A percentile compares a stretch with the other conserved stretches of the same genome.
These are phyloP conservation scores for Coemansia sp. DNA, from an alignment of 192 early-diverging fungal species.

Conservation along the genomic window DNA sequence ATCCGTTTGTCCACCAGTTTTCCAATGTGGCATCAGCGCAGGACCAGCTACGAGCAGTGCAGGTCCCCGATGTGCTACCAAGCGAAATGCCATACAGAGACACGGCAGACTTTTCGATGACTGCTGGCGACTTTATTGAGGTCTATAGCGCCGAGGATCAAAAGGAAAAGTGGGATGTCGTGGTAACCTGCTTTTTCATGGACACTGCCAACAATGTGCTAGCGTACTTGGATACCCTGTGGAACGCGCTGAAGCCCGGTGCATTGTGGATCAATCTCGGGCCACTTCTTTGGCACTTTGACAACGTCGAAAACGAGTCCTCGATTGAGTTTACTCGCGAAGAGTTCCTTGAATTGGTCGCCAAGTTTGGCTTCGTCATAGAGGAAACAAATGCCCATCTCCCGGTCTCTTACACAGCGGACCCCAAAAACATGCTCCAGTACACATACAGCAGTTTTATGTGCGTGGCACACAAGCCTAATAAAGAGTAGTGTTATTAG, in stretches of 20 bases:
- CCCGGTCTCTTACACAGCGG: conserved; percentile 69
- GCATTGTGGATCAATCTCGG: conserved; percentile 87
- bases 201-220: conserved; percentile 94
- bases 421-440: conserved; percentile 75
- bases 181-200: conserved; percentile 96
- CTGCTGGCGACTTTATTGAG: conserved; percentile 95
- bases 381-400: conserved; percentile 60
- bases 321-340: conserved; percentile 88
- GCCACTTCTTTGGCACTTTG: conserved; percentile 92
- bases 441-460: conserved; percentile 70
- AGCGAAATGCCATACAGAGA: conserved; percentile 33
- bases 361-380: conserved; percentile 69
- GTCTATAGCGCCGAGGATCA: conserved; percentile 70
- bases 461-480: conserved; percentile 44
- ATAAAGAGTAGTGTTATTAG: conserved; percentile 1
- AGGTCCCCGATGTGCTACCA: conserved; percentile 83
- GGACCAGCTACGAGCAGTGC: conserved; percentile 65
- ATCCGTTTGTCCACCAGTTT: conserved; percentile 92
- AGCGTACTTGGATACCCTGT: conserved; percentile 82
- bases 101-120: conserved; percentile 87
- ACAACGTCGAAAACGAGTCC: conserved; percentile 73
- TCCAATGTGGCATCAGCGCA: conserved; percentile 65
- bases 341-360: conserved; percentile 65
- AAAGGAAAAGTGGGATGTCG: conserved; percentile 75
- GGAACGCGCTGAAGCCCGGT: conserved; percentile 69